Evolutionary conservation across 768 basidiomycete genomes (phyloP).

Genomic region (Agrocybe praecox): DNA sequence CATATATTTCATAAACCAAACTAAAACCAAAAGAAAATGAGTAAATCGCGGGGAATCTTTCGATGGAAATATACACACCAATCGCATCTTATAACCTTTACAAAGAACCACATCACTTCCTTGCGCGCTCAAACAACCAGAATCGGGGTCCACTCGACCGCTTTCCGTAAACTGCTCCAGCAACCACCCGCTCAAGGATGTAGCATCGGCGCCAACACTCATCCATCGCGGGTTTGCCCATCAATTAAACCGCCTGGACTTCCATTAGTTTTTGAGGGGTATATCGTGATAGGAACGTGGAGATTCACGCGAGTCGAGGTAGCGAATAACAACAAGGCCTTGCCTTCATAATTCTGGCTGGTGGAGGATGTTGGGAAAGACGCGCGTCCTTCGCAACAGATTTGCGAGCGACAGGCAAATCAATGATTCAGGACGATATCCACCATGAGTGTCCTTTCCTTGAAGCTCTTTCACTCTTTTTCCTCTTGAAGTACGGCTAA

Average conservation of each 20-base stretch:
- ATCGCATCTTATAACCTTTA: no score
- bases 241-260: constrained; percentile 87
- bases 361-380: constrained; percentile 43
- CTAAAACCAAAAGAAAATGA: no score
- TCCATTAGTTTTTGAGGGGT: constrained; percentile 87
- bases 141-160: constrained; percentile 88
- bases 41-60: no score
- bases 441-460: constrained; percentile 82
- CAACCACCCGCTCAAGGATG: constrained; percentile 90
- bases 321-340: constrained; percentile 75
- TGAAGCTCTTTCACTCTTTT: constrained; percentile 89
- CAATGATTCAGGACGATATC: constrained; percentile 78
- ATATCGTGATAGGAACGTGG: constrained; percentile 74
- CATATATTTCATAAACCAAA: no score
- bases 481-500: constrained; percentile 93
- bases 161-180: constrained; percentile 61
- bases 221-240: constrained; percentile 82
- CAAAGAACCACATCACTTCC: constrained; percentile 70
- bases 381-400: constrained; percentile 63
- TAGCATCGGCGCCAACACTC: constrained; percentile 96
- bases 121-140: constrained; percentile 89
- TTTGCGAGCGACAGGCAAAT: constrained; percentile 48
- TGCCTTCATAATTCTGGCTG: constrained; percentile 43
- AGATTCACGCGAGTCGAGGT: constrained; percentile 68
- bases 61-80: no score